A percentile compares a stretch with the other conserved stretches of the same genome.
Conservation (phyloP, 306 rosid species). For the Cicer judaicum region DNA sequence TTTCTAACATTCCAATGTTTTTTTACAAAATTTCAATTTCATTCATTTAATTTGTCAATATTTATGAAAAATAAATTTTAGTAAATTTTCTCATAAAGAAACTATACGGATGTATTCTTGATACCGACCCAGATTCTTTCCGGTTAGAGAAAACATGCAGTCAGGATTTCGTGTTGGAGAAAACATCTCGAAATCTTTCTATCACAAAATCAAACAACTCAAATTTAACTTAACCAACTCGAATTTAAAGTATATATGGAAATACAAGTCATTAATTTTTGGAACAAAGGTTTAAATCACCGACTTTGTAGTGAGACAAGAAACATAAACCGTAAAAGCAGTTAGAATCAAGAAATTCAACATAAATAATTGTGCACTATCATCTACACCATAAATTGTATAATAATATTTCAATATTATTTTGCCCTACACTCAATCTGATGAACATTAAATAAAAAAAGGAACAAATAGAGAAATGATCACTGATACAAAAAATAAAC, state of each 20-base stretch:
- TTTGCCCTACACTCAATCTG: no score
- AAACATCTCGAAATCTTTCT: neutral
- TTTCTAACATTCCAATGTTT: no score
- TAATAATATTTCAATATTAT: no score
- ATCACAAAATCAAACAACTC: no score
- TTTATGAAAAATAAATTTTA: no score
- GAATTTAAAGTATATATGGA: neutral
- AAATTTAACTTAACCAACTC: neutral
- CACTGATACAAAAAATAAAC: neutral
- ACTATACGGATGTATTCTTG: neutral
- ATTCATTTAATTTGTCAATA: no score
- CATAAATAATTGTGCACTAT: neutral
- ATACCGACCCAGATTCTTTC: neutral
- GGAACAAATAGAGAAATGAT: neutral
- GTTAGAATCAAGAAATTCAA: neutral
- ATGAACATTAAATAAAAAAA: no score
- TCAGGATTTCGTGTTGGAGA: neutral
- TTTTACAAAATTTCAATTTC: no score
- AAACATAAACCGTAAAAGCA: neutral
- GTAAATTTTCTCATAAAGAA: no score
- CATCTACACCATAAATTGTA: no score
- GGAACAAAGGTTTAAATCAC: no score
- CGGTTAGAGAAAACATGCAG: neutral
- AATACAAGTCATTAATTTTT: neutral
- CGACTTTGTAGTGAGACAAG: neutral